Percentiles rank a stretch among this genome's conserved stretches.
Evolutionary conservation across 1,284 basidiomycete genomes (phyloP).

Genomic region (Chiua sp.): DNA sequence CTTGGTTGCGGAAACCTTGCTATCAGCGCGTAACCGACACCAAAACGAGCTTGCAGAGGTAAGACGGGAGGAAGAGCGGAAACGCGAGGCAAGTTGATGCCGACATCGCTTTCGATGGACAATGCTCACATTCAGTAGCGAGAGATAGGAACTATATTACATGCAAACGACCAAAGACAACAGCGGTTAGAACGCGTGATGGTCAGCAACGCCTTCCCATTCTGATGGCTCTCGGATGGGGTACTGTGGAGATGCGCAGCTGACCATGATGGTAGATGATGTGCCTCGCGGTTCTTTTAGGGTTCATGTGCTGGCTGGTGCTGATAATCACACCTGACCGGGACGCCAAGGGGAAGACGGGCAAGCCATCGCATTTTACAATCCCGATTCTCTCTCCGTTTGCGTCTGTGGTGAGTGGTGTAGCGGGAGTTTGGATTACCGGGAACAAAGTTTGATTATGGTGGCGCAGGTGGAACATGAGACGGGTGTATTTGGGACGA

Average conservation of each 20-base stretch:
- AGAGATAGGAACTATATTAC: constrained; percentile 44
- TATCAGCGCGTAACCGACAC: constrained; percentile 52
- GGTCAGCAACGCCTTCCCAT: constrained; percentile 41
- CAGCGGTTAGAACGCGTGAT: constrained; percentile 55
- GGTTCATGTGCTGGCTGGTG: constrained; percentile 49
- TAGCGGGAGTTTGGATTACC: background rate
- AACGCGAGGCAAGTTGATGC: constrained; percentile 47
- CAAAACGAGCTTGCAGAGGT: constrained; percentile 50
- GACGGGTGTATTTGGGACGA: constrained; percentile 57
- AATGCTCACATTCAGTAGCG: constrained; percentile 38
- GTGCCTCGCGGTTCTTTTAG: constrained; percentile 46
- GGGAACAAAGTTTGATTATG: constrained; percentile 11
- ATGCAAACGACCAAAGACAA: constrained; percentile 50
- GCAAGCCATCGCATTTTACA: constrained; percentile 59
- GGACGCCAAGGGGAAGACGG: constrained; percentile 27
- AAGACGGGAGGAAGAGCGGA: constrained; percentile 46
- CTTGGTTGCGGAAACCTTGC: constrained; percentile 60
- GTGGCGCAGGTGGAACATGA: constrained; percentile 64
- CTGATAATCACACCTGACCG: constrained; percentile 30
- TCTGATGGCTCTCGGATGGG: constrained; percentile 1
- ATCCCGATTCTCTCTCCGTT: constrained; percentile 74
- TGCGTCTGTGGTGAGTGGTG: constrained; percentile 61
- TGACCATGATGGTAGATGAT: constrained; percentile 42
- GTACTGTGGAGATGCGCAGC: constrained; percentile 9
- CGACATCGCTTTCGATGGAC: background rate